Evolutionary conservation across 148 eudicot species (phyloP), one percentile per base, ranked within the genome.

Genomic region (Cornus kousa): DNA sequence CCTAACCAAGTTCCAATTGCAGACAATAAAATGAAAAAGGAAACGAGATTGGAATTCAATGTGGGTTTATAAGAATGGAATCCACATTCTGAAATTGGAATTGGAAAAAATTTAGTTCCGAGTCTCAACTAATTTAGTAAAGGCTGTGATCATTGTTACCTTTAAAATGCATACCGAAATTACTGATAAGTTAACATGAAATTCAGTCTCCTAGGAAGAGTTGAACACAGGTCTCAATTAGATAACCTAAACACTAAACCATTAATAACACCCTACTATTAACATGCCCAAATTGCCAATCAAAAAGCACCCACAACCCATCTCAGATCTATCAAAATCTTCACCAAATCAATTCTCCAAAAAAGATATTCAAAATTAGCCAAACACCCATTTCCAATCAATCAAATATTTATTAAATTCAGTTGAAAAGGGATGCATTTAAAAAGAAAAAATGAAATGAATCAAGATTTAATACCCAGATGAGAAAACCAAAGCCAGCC

Each of bases 301-400:
- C 55, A n/a, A 66, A 64, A 72, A 72, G 31, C 22, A 48, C 48
- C 65, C 76, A 43, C 48, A 10, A 48, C 33, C 65, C 76, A 43
- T 65, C 65, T 40, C 65, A 72, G 76, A 72, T 79, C 66, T 64
- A 53, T 66, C 71, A 53, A 62, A 70, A 23, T 68, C 31, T 24
- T 20, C 66, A 23, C 64, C 14, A 33, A 62, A 62, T 6, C 9
- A 62, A 5, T 62, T 24, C 66, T 62, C 66, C 1, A 62, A 1
- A 55, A 73, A 50, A n/a, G 10, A 48, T 50, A 70, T 66, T 22
- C 50, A 39, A 40, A 68, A 68, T 2, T 10, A 67, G 16, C 8
- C 5, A 68, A 33, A 75, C 20, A 72, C 46, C 70, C 40, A 40
- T 39, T 62, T 50, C 68, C 0, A 70, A 33, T 78, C 68, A 62